A percentile compares a stretch with the other conserved stretches of the same genome.
These are phyloP conservation scores for Fomitopsis pulvina DNA, from an alignment of 768 basidiomycete species.

Conservation along the genomic window DNA sequence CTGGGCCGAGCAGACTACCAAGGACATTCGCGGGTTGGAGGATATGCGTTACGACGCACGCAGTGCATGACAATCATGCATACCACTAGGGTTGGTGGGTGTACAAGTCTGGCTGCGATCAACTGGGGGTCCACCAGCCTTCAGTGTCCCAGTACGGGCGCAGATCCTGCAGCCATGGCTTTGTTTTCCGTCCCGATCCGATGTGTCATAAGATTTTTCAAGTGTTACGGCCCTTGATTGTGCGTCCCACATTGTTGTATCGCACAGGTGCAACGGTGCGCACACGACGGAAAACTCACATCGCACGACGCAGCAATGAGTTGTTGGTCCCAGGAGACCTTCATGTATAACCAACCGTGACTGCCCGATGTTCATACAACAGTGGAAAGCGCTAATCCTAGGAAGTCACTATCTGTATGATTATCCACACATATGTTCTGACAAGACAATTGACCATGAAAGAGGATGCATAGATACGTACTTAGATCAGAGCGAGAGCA, in stretches of 20 bases:
- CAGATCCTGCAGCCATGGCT: too few species aligned
- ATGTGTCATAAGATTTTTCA: too few species aligned
- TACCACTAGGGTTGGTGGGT: too few species aligned
- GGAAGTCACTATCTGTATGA: neutral
- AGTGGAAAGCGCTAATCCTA: neutral
- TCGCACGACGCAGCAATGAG: too few species aligned
- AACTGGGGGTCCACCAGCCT: too few species aligned
- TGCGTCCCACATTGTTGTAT: too few species aligned
- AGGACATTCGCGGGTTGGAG: conserved; percentile 17
- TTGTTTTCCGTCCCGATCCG: too few species aligned
- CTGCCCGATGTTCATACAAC: neutral
- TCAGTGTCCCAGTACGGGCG: too few species aligned
- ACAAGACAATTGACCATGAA: neutral
- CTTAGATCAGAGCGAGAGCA: neutral
- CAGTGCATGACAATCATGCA: conserved; percentile 11
- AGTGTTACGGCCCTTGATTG: too few species aligned
- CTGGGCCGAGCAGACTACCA: conserved; percentile 15
- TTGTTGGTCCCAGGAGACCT: neutral
- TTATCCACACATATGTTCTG: neutral
- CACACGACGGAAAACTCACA: too few species aligned
- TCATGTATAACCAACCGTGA: neutral
- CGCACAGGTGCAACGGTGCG: too few species aligned
- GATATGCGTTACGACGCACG: conserved; percentile 18
- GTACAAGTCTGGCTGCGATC: too few species aligned
- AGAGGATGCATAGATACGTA: neutral